These are phyloP conservation scores for Penicillium malachiteum DNA, from an alignment of 495 filamentous ascomycete species.

Conservation along the genomic window DNA sequence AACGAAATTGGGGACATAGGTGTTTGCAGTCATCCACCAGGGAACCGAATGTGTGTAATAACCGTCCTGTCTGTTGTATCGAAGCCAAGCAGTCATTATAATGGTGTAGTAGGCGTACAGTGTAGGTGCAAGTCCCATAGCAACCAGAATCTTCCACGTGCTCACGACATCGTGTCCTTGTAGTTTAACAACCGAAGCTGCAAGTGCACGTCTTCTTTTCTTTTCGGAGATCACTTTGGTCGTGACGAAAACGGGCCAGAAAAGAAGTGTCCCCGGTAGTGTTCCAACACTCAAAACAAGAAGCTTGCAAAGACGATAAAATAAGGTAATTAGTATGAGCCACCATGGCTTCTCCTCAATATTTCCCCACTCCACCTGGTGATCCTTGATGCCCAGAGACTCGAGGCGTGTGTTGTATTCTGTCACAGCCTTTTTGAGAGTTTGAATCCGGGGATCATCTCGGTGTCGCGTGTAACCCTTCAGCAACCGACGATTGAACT, in stretches of 20 bases:
- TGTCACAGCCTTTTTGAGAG: conserved; percentile 72
- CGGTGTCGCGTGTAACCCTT: conserved; percentile 89
- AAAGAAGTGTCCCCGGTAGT: conserved; percentile 81
- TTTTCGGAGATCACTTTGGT: conserved; percentile 84
- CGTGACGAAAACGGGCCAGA: conserved; percentile 85
- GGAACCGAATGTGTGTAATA: conserved; percentile 33
- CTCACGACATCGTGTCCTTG: conserved; percentile 91
- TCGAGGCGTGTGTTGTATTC: conserved; percentile 86
- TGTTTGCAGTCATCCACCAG: conserved; percentile 31
- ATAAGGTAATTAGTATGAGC: conserved; percentile 68
- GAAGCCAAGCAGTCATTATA: conserved; percentile 70
- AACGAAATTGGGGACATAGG: conserved; percentile 65
- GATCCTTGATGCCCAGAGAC: conserved; percentile 81
- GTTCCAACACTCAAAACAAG: conserved; percentile 73
- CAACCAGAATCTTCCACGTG: conserved; percentile 96
- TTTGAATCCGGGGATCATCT: conserved; percentile 77
- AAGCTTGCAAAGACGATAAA: conserved; percentile 79
- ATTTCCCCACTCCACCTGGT: conserved; percentile 90
- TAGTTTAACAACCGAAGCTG: conserved; percentile 88
- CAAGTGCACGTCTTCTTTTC: conserved; percentile 85
- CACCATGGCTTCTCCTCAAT: conserved; percentile 58
- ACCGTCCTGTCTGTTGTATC: conserved; percentile 74
- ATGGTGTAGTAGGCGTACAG: conserved; percentile 79
- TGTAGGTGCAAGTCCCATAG: conserved; percentile 80
- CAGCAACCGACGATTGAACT: conserved; percentile 87